phyloP scores from a whole-genome alignment of 345 rosid genomes.

The Linum tenue region DNA sequence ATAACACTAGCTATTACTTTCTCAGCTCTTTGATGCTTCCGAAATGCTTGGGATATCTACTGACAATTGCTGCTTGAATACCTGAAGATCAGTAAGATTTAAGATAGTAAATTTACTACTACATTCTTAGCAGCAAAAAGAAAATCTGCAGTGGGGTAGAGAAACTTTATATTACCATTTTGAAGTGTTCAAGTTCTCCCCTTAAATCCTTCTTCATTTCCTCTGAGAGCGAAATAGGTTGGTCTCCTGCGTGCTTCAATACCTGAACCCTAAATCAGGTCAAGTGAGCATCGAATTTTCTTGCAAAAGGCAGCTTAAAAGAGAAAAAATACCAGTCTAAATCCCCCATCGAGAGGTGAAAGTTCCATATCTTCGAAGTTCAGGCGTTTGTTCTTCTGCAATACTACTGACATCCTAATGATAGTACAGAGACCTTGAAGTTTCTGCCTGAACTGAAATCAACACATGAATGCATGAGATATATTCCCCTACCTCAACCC shows the following conservation, averaged over 20 bases:
- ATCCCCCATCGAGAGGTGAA: slow-evolving; percentile 30
- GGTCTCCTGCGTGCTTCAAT: slow-evolving; percentile 20
- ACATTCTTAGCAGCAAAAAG: not conserved
- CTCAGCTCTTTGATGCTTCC: slow-evolving; percentile 12
- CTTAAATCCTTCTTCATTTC: slow-evolving; percentile 16
- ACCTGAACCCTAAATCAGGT: slow-evolving; percentile 26
- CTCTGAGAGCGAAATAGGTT: slow-evolving; percentile 10
- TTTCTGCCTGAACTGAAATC: slow-evolving; percentile 36
- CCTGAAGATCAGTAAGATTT: slow-evolving; percentile 22
- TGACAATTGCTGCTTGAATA: slow-evolving; percentile 31
- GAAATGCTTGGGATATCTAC: slow-evolving; percentile 18
- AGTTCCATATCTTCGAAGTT: slow-evolving; percentile 31
- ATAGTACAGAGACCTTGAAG: slow-evolving; percentile 40
- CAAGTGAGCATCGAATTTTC: slow-evolving; percentile 6
- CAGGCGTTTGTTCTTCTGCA: slow-evolving; percentile 33
- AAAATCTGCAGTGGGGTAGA: not conserved
- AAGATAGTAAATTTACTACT: slow-evolving; percentile 2
- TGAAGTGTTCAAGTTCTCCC: slow-evolving; percentile 34
- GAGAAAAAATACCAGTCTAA: slow-evolving; percentile 35
- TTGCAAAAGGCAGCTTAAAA: not conserved
- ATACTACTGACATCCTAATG: slow-evolving; percentile 37
- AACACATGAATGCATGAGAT: not conserved
- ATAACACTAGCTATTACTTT: not conserved
- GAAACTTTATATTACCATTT: slow-evolving; percentile 26
- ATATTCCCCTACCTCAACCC: not conserved